Percentiles rank a stretch among this genome's conserved stretches.
phyloP scores from a whole-genome alignment of 176 grass and related monocot genomes.

The Areca catechu region DNA sequence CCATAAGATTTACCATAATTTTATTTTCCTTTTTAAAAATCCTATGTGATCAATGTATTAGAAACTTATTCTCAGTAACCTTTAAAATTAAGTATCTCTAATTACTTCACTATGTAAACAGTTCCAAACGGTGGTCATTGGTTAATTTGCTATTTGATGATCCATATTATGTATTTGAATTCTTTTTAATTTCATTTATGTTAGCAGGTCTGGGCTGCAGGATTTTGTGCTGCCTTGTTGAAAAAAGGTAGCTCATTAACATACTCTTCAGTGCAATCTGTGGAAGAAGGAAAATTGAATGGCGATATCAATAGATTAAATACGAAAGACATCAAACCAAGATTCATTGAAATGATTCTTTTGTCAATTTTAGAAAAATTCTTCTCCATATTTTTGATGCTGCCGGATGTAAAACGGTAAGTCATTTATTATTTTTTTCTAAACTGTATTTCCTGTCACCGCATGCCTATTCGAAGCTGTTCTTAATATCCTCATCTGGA shows the following conservation, averaged over 20 bases:
- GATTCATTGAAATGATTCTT: slow-evolving; percentile 59
- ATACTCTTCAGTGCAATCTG: slow-evolving; percentile 28
- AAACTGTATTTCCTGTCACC: not conserved
- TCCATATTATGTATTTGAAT: no score
- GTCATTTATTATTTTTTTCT: slow-evolving; percentile 10
- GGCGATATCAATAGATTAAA: slow-evolving; percentile 32
- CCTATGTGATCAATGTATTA: no score
- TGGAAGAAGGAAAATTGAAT: slow-evolving; percentile 33
- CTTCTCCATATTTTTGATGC: slow-evolving; percentile 48
- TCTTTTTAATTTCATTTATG: slow-evolving; percentile 28
- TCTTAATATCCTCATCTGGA: not conserved
- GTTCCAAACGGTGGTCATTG: no score
- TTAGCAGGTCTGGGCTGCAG: slow-evolving; percentile 89
- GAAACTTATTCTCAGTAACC: no score
- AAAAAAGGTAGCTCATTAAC: slow-evolving; percentile 57
- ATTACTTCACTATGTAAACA: no score
- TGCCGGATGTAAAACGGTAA: slow-evolving; percentile 81
- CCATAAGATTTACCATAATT: no score
- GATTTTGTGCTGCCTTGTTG: slow-evolving; percentile 78
- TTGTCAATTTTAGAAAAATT: slow-evolving; percentile 58
- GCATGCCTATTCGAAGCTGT: not conserved
- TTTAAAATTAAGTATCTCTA: no score
- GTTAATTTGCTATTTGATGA: no score
- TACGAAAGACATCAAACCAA: slow-evolving; percentile 20
- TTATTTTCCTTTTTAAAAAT: no score